phyloP scores from a whole-genome alignment of 768 basidiomycete genomes.

The Tulasnella sp. region DNA sequence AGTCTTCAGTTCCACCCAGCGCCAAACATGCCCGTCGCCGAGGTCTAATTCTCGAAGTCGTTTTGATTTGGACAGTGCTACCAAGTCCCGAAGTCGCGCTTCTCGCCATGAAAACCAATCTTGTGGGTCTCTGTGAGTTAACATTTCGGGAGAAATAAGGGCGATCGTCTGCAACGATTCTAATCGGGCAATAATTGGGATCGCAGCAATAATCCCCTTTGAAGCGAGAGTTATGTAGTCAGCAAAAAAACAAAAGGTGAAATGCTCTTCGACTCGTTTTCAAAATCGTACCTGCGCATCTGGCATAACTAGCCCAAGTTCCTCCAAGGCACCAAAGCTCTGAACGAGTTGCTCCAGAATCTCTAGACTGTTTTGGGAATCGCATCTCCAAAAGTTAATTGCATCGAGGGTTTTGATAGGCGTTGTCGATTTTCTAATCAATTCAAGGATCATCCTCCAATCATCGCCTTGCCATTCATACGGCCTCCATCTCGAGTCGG shows the following conservation, averaged over 20 bases:
- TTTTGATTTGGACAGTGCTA: neutral
- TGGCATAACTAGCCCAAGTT: neutral
- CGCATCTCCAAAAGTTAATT: neutral
- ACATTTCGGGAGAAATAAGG: neutral
- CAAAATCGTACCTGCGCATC: neutral
- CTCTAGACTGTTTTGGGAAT: neutral
- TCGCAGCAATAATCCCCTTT: neutral
- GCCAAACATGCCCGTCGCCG: neutral
- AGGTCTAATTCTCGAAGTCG: neutral
- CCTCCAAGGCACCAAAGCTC: neutral
- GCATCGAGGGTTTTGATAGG: neutral
- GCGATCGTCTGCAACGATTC: neutral
- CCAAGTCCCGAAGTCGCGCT: neutral
- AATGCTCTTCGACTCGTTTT: neutral
- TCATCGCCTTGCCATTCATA: neutral
- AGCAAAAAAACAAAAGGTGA: neutral
- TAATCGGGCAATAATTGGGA: neutral
- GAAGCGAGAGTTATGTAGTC: neutral
- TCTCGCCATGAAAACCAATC: neutral
- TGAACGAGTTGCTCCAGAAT: neutral
- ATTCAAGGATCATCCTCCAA: neutral
- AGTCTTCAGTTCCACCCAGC: neutral
- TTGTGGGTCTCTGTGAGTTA: neutral
- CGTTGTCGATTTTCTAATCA: neutral
- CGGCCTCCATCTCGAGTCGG: neutral